Base-by-base conservation (phyloP, 768 basidiomycete species). In the Mycena chlorophos region DNA sequence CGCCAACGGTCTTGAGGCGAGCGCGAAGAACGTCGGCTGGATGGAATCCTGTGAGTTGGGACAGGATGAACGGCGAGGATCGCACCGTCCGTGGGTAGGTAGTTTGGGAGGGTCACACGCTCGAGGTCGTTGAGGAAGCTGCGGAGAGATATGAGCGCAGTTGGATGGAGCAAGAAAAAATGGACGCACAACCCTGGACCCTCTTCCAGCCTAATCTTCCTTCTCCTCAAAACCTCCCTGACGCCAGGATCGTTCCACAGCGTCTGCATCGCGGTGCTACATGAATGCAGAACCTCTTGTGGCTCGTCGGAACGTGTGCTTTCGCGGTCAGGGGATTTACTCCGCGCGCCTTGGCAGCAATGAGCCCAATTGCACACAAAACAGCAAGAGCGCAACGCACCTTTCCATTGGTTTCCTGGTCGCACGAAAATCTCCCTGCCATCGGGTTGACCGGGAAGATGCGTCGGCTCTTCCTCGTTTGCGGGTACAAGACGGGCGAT, bases 1-100 rank as follows among this genome's bases (percentile, higher is more conserved):
- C 88, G 2, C 89, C 89, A 17, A 91, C 82, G 0, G 84, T 89
- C 67, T 89, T 90, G 23, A 91, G 69, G 2, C 89, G 78, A 1
- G 89, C 89, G 25, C 85, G 85, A 42, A 91, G 77, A 20, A 91
- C 86, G 65, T 91, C 89, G 64, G 89, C 88, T 88, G 46, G 1
- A 25, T 20, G 13, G 40, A 49, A 34, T 5, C 47, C 26, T 2
- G 23, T 28, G 38, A 55, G 25, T 43, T 20, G 46, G 30, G 14
- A 49, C 16, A 34, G n/a, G 8, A 8, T 19, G 17, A 25, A 46
- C 12, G 27, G 42, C 49, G 10, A 48, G 22, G 51, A 25, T n/a
- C 68, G 20, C 65, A 87, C 86, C 87, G 65, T 89, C 86, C 3
- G 84, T 81, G 1, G 89, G 89, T 62, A 86, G 69, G 61, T 86